Percentiles rank a stretch among this genome's conserved stretches.
Conservation (phyloP, 257 asterid species). For the Fraxinus quadrangulata region DNA sequence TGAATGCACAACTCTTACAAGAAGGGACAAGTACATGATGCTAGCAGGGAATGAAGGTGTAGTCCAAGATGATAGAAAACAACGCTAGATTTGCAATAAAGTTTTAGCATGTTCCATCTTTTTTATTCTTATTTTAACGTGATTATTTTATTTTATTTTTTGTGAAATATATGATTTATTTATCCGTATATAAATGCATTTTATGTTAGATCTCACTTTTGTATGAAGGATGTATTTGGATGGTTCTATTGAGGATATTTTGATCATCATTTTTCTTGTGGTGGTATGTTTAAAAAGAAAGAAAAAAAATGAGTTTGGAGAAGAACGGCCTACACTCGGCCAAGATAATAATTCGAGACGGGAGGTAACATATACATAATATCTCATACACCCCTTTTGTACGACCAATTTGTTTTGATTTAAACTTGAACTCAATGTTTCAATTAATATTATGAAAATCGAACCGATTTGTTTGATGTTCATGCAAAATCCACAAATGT, state of each 20-base stretch:
- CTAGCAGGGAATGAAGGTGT: constrained; percentile 92
- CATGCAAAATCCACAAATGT: too few species aligned
- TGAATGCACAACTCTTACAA: constrained; percentile 73
- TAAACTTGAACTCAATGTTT: too few species aligned
- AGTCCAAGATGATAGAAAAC: constrained; percentile 35
- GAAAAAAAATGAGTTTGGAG: too few species aligned
- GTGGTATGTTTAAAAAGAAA: too few species aligned
- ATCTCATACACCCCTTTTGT: too few species aligned
- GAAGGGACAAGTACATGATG: constrained; percentile 93
- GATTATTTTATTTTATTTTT: not conserved
- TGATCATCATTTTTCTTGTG: not conserved
- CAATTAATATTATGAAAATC: too few species aligned
- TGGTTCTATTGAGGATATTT: too few species aligned
- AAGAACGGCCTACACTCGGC: too few species aligned
- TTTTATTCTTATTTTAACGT: not conserved
- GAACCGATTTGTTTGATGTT: too few species aligned
- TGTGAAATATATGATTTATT: not conserved
- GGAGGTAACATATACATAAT: too few species aligned
- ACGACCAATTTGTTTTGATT: too few species aligned
- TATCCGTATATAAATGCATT: not conserved
- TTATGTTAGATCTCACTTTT: not conserved
- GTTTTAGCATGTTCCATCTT: not conserved
- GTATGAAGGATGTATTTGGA: not conserved
- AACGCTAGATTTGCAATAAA: not conserved
- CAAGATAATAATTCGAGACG: too few species aligned